phyloP scores from a whole-genome alignment of 2,329 filamentous ascomycete species.

The Acephala macrosclerotiorum region DNA sequence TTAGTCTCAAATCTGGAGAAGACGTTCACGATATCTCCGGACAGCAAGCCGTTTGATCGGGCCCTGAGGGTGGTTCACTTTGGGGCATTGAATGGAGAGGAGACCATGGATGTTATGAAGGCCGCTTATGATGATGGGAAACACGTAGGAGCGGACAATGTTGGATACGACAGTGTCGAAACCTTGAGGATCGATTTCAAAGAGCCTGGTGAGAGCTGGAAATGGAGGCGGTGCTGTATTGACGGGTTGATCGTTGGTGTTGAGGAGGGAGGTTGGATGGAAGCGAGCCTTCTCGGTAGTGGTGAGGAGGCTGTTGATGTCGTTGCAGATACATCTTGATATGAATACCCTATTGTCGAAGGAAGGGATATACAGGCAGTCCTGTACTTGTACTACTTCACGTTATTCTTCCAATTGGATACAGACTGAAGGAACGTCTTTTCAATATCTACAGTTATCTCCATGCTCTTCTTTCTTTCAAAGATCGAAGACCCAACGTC shows the following conservation, averaged over 20 bases:
- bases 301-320: slow-evolving; percentile 38
- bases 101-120: slow-evolving; percentile 80
- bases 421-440: no score
- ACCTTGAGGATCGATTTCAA: slow-evolving; percentile 75
- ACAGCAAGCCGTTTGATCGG: slow-evolving; percentile 73
- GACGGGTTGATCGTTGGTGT: slow-evolving; percentile 87
- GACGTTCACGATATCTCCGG: slow-evolving; percentile 82
- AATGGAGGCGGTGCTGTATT: slow-evolving; percentile 89
- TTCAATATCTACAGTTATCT: no score
- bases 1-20: slow-evolving; percentile 84
- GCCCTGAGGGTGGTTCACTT: slow-evolving; percentile 78
- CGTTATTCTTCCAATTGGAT: no score
- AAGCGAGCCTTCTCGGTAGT: slow-evolving; percentile 59
- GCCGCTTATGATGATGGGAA: slow-evolving; percentile 64
- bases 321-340: slow-evolving; percentile 31
- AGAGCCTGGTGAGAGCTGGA: slow-evolving; percentile 64
- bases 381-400: no score
- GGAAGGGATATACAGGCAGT: no score
- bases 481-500: no score
- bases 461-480: no score
- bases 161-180: slow-evolving; percentile 77
- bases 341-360: no score
- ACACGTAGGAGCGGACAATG: slow-evolving; percentile 62
- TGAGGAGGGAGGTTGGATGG: slow-evolving; percentile 74
- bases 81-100: slow-evolving; percentile 67